A percentile compares a stretch with the other conserved stretches of the same genome.
phyloP scores from a whole-genome alignment of 768 basidiomycete species.

The Termitomyces heimii region DNA sequence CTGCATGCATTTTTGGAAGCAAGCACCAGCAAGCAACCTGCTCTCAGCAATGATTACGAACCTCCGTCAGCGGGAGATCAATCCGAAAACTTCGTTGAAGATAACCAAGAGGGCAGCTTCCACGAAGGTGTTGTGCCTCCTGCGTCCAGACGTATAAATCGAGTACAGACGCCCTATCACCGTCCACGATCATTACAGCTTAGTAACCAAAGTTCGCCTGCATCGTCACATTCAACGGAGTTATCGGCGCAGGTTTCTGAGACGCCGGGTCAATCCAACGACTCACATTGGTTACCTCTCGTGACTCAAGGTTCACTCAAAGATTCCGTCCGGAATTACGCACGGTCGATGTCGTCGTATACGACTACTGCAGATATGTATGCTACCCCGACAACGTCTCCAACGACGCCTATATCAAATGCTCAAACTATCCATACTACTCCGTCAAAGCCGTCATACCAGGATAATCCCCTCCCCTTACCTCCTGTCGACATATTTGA shows the following conservation, averaged over 20 bases:
- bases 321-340: background rate
- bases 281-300: background rate
- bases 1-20: too few species aligned
- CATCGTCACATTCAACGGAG: conserved; percentile 32
- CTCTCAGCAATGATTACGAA: background rate
- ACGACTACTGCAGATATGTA: background rate
- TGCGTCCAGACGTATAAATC: background rate
- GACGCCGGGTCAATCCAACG: background rate
- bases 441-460: background rate
- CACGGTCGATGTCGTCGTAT: background rate
- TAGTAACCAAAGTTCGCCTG: background rate
- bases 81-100: background rate
- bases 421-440: background rate
- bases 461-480: background rate
- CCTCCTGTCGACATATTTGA: conserved; percentile 33
- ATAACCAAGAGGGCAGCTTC: background rate
- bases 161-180: conserved; percentile 5
- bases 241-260: conserved; percentile 23
- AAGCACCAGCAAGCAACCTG: background rate
- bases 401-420: conserved; percentile 1
- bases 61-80: background rate
- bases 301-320: background rate
- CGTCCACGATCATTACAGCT: background rate
- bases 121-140: background rate
- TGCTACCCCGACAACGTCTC: background rate